phyloP scores from a whole-genome alignment of 73 alveolate genomes.

The Breviolum minutum region DNA sequence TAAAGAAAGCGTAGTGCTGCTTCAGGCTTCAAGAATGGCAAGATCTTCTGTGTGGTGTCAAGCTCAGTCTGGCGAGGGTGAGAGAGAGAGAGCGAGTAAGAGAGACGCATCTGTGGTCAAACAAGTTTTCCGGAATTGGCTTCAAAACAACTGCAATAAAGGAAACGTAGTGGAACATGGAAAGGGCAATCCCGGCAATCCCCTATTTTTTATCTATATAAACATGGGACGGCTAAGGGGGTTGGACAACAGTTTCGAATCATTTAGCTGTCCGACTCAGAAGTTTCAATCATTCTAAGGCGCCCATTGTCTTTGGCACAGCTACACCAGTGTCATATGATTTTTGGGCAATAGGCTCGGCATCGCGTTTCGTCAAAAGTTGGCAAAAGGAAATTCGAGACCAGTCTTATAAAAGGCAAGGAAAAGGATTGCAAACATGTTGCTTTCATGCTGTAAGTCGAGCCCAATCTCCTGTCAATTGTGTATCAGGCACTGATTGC shows the following conservation, averaged over 20 bases:
- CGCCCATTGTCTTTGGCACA: slow-evolving; percentile 86
- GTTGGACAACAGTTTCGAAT: not conserved
- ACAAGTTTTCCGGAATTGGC: too few relatives aligned
- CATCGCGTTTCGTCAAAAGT: too few relatives aligned
- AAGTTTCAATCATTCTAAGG: not conserved
- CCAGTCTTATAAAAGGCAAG: too few relatives aligned
- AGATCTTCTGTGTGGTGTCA: slow-evolving; percentile 50
- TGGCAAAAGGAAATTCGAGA: not conserved
- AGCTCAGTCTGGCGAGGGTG: not conserved
- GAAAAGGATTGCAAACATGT: too few relatives aligned
- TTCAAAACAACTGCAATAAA: too few relatives aligned
- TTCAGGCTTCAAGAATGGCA: slow-evolving; percentile 88
- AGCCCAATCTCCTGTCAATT: not conserved
- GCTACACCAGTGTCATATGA: slow-evolving; percentile 75
- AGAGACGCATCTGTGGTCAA: too few relatives aligned
- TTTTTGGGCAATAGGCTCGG: slow-evolving; percentile 84
- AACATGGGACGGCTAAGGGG: too few relatives aligned
- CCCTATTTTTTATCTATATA: too few relatives aligned
- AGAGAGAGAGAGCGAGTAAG: too few relatives aligned
- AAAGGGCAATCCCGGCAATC: not conserved
- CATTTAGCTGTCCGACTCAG: not conserved
- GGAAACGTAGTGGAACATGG: not conserved
- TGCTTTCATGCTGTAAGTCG: not conserved
- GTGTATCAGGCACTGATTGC: slow-evolving; percentile 69
- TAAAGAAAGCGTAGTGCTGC: not conserved